These are phyloP conservation scores for Chlorophyllum brunneum DNA, from an alignment of 768 basidiomycete genomes.

Conservation along the genomic window DNA sequence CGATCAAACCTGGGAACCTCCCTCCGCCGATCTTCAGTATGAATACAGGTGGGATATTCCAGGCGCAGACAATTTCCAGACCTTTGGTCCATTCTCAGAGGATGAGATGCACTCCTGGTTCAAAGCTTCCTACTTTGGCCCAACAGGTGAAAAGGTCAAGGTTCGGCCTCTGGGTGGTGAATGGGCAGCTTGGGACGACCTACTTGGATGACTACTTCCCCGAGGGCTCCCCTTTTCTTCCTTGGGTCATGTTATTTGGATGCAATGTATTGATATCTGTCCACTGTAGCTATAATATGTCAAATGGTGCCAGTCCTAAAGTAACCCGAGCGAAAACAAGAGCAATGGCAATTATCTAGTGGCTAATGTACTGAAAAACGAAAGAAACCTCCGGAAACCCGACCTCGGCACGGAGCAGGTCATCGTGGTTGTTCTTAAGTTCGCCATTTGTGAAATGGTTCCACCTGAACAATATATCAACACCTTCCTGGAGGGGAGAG, in stretches of 20 bases:
- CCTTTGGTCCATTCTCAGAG: slow-evolving; percentile 79
- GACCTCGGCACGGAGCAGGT: slow-evolving; percentile 86
- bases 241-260: slow-evolving; percentile 12
- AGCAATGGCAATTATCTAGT: slow-evolving; percentile 35
- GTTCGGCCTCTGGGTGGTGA: slow-evolving; percentile 62
- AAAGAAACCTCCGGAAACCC: slow-evolving; percentile 84
- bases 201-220: slow-evolving; percentile 38
- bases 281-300: slow-evolving; percentile 14
- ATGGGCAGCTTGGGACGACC: slow-evolving; percentile 74
- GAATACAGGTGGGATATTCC: slow-evolving; percentile 79
- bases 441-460: slow-evolving; percentile 94
- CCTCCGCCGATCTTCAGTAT: slow-evolving; percentile 71
- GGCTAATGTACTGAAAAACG: slow-evolving; percentile 95
- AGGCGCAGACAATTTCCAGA: slow-evolving; percentile 41
- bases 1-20: slow-evolving; percentile 65
- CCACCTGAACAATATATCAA: slow-evolving; percentile 60
- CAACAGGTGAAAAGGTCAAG: slow-evolving; percentile 71
- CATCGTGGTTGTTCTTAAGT: slow-evolving; percentile 90
- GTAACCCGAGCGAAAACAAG: background rate
- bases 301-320: slow-evolving; percentile 15
- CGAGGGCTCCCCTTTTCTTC: too few relatives aligned
- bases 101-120: slow-evolving; percentile 81
- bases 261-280: slow-evolving; percentile 12
- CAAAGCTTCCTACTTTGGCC: slow-evolving; percentile 78
- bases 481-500: background rate